Evolutionary conservation across 2,329 filamentous ascomycete genomes (phyloP), one percentile per base, ranked within the genome.

Genomic region (Phyllachora maydis): DNA sequence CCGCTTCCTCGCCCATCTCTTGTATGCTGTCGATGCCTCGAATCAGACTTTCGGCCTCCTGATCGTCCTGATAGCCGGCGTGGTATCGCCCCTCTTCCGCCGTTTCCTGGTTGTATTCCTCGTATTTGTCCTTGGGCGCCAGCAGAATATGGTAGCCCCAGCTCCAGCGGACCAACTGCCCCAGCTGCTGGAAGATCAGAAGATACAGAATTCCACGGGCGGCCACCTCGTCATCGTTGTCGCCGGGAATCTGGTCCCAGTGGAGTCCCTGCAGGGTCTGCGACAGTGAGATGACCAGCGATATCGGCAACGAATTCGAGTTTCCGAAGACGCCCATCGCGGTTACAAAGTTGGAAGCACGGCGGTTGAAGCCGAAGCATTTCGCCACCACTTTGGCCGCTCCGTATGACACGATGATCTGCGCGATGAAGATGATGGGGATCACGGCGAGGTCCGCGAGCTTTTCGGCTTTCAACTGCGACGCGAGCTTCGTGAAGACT

Each of bases 401-500:
- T 3, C 66, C 26, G 52, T 82, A 98, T 9, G 85, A 95, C 14
- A 95, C 70, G 6, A 75, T 35, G 0, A 82, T 93, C 51, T 93
- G 85, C 15, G 88, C 59, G 29, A 82, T 39, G 47, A 95, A 95
- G 43, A 98, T 93, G 35, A 81, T 51, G n/a, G 88, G 88, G 28
- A 98, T 98, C 33, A 98, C 75, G 34, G 76, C 81, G 18, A 98
- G 65, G 27, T 95, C 88, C 31, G 68, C 59, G 24, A 98, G 64
- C 49, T 92, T 93, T 30, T 88, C 75, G 26, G 82, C 77, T 21
- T 77, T 92, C 28, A 98, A 63, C 49, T 98, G 85, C 2, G 82
- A 91, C 5, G 83, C 88, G 18, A 98, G 65, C 49, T 98, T 98
- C 10, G 79, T 92, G 49, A 95, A 98, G 47, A 98, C 82, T 88